These are phyloP conservation scores for Pichia paraexigua DNA, from an alignment of 805 yeast species.

Conservation along the genomic window DNA sequence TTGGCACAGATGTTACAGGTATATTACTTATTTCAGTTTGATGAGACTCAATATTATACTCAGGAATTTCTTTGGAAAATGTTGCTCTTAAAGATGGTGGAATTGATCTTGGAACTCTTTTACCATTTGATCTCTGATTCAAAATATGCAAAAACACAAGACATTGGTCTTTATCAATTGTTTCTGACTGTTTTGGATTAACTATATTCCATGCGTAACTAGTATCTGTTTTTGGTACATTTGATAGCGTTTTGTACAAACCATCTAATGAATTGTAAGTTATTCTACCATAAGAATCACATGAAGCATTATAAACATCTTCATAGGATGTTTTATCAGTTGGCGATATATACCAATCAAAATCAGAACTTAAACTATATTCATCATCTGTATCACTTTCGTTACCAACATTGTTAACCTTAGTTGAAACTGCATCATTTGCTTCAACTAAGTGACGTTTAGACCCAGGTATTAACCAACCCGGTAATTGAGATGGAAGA, in stretches of 20 bases:
- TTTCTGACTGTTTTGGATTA: conserved; percentile 78
- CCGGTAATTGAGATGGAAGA: conserved; percentile 72
- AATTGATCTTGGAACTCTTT: conserved; percentile 86
- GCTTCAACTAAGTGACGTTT: conserved; percentile 84
- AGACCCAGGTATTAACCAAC: conserved; percentile 87
- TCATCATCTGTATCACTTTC: conserved; percentile 55
- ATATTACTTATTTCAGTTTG: conserved; percentile 35
- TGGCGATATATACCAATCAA: conserved; percentile 97
- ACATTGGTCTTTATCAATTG: conserved; percentile 91
- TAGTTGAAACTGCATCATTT: conserved; percentile 49
- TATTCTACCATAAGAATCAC: conserved; percentile 75
- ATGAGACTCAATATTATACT: conserved; percentile 52
- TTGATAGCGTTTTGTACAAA: conserved; percentile 57
- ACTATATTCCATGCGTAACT: conserved; percentile 92
- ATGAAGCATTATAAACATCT: conserved; percentile 61
- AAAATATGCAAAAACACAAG: conserved; percentile 83
- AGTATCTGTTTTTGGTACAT: conserved; percentile 77
- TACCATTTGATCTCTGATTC: conserved; percentile 74
- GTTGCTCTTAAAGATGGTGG: conserved; percentile 90
- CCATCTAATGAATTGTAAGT: conserved; percentile 63
- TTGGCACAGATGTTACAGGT: conserved; percentile 11
- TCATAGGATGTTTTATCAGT: conserved; percentile 74
- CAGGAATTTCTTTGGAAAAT: conserved; percentile 76
- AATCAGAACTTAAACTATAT: conserved; percentile 51
- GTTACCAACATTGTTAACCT: conserved; percentile 24